Conservation (phyloP, 1,139 yeast species). For the Candida pseudocylindracea region DNA sequence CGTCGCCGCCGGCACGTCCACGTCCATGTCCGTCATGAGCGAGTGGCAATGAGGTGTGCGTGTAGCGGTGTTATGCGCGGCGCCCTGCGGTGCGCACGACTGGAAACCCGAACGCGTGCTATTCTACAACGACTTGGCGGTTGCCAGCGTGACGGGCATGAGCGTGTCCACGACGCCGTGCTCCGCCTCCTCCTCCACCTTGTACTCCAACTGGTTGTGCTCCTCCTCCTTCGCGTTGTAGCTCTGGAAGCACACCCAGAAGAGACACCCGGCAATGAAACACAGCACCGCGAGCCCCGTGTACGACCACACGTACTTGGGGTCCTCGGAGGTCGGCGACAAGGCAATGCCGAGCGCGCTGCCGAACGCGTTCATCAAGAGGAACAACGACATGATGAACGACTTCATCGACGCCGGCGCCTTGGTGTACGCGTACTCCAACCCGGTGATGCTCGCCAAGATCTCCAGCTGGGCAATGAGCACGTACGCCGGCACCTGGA, state of each 20-base stretch:
- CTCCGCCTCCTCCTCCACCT: conserved; percentile 6
- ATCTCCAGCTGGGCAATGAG: conserved; percentile 43
- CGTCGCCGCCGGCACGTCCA: too few relatives aligned
- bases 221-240: conserved; percentile 39
- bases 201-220: conserved; percentile 29
- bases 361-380: conserved; percentile 43
- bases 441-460: conserved; percentile 42
- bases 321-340: conserved; percentile 41
- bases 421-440: conserved; percentile 49
- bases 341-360: conserved; percentile 55
- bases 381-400: conserved; percentile 38
- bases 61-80: neutral
- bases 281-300: conserved; percentile 38
- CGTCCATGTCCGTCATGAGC: too few relatives aligned
- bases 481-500: conserved; percentile 42
- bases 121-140: neutral
- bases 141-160: neutral
- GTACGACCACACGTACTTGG: conserved; percentile 48
- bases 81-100: neutral
- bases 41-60: too few relatives aligned
- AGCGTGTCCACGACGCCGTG: neutral
- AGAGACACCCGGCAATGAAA: conserved; percentile 32
- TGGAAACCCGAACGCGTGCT: neutral
- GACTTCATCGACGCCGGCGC: conserved; percentile 45
- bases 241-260: conserved; percentile 38